These are phyloP conservation scores for Cytospora leucostoma DNA, from an alignment of 2,329 filamentous ascomycete species.

Conservation along the genomic window DNA sequence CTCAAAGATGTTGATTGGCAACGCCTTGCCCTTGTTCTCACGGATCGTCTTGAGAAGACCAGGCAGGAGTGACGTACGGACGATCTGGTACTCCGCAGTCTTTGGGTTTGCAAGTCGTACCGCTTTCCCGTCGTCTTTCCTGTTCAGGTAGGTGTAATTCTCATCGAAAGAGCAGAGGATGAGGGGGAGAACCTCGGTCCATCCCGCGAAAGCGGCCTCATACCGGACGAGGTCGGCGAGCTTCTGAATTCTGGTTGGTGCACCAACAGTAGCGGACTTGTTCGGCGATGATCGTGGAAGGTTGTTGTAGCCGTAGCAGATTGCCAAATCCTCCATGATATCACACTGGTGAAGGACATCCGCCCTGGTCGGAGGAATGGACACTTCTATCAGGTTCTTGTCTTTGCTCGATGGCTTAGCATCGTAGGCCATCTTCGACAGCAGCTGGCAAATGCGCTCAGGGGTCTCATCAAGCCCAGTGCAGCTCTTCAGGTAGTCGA, in stretches of 20 bases:
- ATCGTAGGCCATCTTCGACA: conserved; percentile 87
- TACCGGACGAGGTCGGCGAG: conserved; percentile 86
- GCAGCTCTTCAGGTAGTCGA: conserved; percentile 92
- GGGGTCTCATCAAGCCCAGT: conserved; percentile 79
- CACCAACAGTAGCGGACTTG: conserved; percentile 82
- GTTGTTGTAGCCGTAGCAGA: conserved; percentile 97
- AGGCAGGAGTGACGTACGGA: conserved; percentile 70
- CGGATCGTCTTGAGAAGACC: conserved; percentile 90
- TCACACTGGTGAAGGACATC: conserved; percentile 96
- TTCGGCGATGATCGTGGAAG: conserved; percentile 85
- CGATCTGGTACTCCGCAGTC: conserved; percentile 89
- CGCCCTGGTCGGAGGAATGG: conserved; percentile 84
- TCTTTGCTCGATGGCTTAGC: conserved; percentile 73
- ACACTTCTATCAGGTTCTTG: conserved; percentile 73
- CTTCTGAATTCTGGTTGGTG: conserved; percentile 90
- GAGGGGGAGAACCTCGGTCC: conserved; percentile 93
- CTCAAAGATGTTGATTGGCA: conserved; percentile 93
- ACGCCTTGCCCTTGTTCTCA: conserved; percentile 85
- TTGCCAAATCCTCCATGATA: conserved; percentile 97
- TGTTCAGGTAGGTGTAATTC: conserved; percentile 95
- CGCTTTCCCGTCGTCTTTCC: conserved; percentile 80
- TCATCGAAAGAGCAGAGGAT: conserved; percentile 98
- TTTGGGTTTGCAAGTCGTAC: conserved; percentile 90
- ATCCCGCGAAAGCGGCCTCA: conserved; percentile 91
- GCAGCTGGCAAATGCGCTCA: conserved; percentile 73